Evolutionary conservation across 2,329 filamentous ascomycete genomes (phyloP).

Genomic region (Aureobasidium sp.): DNA sequence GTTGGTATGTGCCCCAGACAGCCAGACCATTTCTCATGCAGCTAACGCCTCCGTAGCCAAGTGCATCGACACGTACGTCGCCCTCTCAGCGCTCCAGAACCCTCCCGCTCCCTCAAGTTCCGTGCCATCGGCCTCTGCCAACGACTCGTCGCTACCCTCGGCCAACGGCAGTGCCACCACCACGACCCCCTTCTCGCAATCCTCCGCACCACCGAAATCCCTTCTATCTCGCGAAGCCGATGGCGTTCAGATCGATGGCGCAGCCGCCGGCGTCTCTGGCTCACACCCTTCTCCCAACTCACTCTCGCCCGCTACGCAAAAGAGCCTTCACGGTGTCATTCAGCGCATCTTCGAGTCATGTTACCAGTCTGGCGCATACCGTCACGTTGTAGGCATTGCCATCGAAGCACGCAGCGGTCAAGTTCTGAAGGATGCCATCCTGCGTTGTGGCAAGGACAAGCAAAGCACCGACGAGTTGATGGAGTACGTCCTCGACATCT

Average conservation of each 20-base stretch:
- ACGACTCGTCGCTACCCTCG: slow-evolving; percentile 70
- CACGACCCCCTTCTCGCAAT: slow-evolving; percentile 92
- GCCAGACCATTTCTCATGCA: background rate
- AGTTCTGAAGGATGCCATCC: slow-evolving; percentile 77
- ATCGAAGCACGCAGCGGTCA: slow-evolving; percentile 90
- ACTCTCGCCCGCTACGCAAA: slow-evolving; percentile 66
- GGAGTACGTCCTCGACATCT: slow-evolving; percentile 92
- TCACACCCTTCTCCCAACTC: slow-evolving; percentile 56
- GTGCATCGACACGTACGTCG: slow-evolving; percentile 96
- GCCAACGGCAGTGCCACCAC: slow-evolving; percentile 49
- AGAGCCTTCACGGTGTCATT: slow-evolving; percentile 74
- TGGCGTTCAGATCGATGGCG: slow-evolving; percentile 48
- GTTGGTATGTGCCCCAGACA: slow-evolving; percentile 54
- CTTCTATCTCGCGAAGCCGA: slow-evolving; percentile 77
- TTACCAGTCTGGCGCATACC: slow-evolving; percentile 76
- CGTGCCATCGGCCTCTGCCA: slow-evolving; percentile 37
- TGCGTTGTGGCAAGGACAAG: slow-evolving; percentile 81
- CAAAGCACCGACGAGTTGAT: slow-evolving; percentile 84
- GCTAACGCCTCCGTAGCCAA: slow-evolving; percentile 50
- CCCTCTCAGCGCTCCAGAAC: slow-evolving; percentile 59
- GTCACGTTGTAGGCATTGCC: slow-evolving; percentile 93
- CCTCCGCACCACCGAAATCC: slow-evolving; percentile 86
- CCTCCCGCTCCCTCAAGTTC: slow-evolving; percentile 43
- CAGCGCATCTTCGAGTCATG: slow-evolving; percentile 88
- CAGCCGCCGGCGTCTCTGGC: slow-evolving; percentile 47